Conservation (phyloP, 2,329 filamentous ascomycete species). For the Botrytis galanthina region DNA sequence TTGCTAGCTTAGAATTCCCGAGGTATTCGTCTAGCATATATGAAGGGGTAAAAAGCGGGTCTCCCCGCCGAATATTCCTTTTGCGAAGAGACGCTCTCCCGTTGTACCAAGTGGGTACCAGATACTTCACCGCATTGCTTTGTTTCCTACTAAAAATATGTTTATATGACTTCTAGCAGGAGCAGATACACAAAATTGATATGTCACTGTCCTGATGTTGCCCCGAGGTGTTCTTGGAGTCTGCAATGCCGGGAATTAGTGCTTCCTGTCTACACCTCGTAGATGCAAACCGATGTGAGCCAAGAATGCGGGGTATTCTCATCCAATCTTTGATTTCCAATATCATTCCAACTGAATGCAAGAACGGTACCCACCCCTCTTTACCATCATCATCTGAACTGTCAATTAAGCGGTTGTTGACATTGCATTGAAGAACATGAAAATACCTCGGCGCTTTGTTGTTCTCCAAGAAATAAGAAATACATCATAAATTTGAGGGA, state of each 20-base stretch:
- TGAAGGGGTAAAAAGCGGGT: slow-evolving; percentile 5
- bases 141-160: too few relatives aligned
- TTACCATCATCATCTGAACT: neutral
- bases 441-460: neutral
- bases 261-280: neutral
- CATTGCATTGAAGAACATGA: neutral
- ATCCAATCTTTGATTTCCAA: neutral
- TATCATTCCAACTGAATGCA: neutral
- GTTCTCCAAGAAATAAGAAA: neutral
- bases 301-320: neutral
- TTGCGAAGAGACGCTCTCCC: neutral
- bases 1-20: neutral
- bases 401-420: neutral
- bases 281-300: neutral
- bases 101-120: neutral
- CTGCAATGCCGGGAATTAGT: neutral
- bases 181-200: neutral
- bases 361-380: neutral
- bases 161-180: neutral
- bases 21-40: neutral
- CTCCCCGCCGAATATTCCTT: neutral
- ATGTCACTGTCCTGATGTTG: neutral
- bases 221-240: neutral
- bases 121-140: neutral
- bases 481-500: neutral